Base-by-base conservation (phyloP, 441 rosid species). In the Gossypium gossypioides region DNA sequence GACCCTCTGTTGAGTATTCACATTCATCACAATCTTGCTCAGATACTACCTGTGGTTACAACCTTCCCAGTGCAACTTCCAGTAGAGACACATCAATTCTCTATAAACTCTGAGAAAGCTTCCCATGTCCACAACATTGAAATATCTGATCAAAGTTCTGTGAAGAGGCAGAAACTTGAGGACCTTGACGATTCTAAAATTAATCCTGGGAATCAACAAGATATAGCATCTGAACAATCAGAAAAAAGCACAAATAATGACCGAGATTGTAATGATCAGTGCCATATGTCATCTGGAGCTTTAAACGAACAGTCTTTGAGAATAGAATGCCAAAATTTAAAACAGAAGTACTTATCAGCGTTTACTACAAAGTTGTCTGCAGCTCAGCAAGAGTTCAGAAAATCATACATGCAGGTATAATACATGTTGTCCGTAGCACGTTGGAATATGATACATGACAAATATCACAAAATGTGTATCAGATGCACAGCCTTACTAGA, bases 1-100 rank as follows among this genome's bases (percentile, higher is more conserved):
- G 99, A 95, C 75, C 95, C 96, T 61, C 80, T 95, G 72, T 81
- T 95, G 86, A 88, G 85, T 80, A 92, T 95, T 84, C 99, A 92
- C 80, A 88, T 95, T 74, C 91, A 84, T 83, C 97, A 95, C 77
- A 95, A 95, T 80, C 91, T 91, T 74, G 82, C 86, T 58, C 95
- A 95, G 82, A 87, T 92, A 76, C 85, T 92, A 74, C 84, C 84
- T 51, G 10, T 55, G 81, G 85, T 79, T 25, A 65, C 79, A 65
- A 80, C 77, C 80, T 66, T 24, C 75, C 32, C 69, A n/a, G 77
- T 72, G 74, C 79, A 83, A 76, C 24, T 50, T 48, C 76, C 82
- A 34, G 68, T 81, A 48, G 65, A 79, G 72, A 77, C 63, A 58
- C 76, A 78, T 70, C 77, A 75, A 54, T 57, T 58, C 57, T 52